Base-by-base conservation (phyloP, 2,329 filamentous ascomycete genomes). In the Teratosphaeria epicoccoides region DNA sequence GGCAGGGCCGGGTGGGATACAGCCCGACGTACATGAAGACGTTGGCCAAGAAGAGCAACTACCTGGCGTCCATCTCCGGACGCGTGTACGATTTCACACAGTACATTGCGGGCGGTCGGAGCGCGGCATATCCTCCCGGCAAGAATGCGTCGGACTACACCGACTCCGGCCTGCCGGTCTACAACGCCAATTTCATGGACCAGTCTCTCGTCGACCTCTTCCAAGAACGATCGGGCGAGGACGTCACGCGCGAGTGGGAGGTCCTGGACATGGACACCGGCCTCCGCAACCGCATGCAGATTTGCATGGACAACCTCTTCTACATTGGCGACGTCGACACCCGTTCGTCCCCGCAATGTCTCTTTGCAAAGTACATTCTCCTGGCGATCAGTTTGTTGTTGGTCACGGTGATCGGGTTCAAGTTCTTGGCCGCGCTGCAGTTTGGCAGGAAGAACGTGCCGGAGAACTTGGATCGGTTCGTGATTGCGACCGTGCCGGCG, bases 401-500 rank as follows among this genome's bases (percentile, higher is more conserved):
- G 44, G 85, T 84, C 61, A 77, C 78, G 45, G 84, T 98, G 55
- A 91, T 98, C 60, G 81, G 79, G 17, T 94, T 97, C 82, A 98
- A 98, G 69, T 98, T 98, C 75, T 78, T 97, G 59, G 94, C 94
- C 26, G 93, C 93, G 6, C 77, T 98, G 53, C 93, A 98, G 65
- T 98, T 98, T 63, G 85, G 88, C 44, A 83, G 79, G 61, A 95
- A 95, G 74, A 96, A 87, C 57, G 74, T 91, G 33, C 94, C 93
- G 0, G 93, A 98, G 71, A 93, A 96, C 66, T 80, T 98, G 25
- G 93, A 98, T 72, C 98, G 98, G 68, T 98, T 98, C 68, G 78
- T 98, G 68, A 96, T 98, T 71, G 95, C 88, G 66, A 94, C 96
- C 70, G 91, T 98, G 54, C 93, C 93, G 0, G 93, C 89, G 1